A percentile compares a stretch with the other conserved stretches of the same genome.
phyloP scores from a whole-genome alignment of 2,329 filamentous ascomycete species.

The Trichoderma arundinaceum region DNA sequence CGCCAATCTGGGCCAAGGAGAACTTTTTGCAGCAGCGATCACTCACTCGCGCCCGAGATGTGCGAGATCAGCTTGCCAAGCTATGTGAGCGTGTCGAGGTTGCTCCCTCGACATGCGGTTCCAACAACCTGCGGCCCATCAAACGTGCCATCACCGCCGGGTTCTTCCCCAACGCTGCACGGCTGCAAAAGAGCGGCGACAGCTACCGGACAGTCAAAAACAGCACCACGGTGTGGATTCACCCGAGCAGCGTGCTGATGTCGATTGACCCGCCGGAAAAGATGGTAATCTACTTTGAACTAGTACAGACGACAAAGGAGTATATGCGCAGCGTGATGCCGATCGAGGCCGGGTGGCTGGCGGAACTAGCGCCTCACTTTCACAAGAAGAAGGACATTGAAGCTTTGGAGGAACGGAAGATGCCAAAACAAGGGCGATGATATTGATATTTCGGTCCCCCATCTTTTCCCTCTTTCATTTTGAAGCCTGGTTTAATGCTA shows the following conservation, averaged over 20 bases:
- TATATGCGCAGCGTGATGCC: slow-evolving; percentile 91
- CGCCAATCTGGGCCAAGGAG: slow-evolving; percentile 83
- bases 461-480: background rate
- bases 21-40: slow-evolving; percentile 93
- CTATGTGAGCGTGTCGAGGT: slow-evolving; percentile 95
- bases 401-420: slow-evolving; percentile 75
- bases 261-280: slow-evolving; percentile 75
- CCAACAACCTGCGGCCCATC: slow-evolving; percentile 74
- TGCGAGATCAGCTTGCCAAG: slow-evolving; percentile 89
- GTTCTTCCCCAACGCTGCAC: slow-evolving; percentile 92
- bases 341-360: slow-evolving; percentile 81
- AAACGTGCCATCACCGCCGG: slow-evolving; percentile 87
- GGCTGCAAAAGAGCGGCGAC: slow-evolving; percentile 81
- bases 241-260: slow-evolving; percentile 83
- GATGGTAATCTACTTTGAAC: slow-evolving; percentile 86
- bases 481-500: background rate
- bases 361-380: slow-evolving; percentile 91
- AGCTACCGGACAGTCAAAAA: slow-evolving; percentile 92
- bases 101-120: slow-evolving; percentile 69
- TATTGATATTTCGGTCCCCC: slow-evolving; percentile 4
- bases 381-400: slow-evolving; percentile 93
- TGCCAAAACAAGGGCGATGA: slow-evolving; percentile 46
- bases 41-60: slow-evolving; percentile 86
- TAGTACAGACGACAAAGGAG: slow-evolving; percentile 84
- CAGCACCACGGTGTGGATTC: slow-evolving; percentile 86